Evolutionary conservation across 192 early-diverging fungal species (phyloP).

Genomic region (Linnemannia exigua): DNA sequence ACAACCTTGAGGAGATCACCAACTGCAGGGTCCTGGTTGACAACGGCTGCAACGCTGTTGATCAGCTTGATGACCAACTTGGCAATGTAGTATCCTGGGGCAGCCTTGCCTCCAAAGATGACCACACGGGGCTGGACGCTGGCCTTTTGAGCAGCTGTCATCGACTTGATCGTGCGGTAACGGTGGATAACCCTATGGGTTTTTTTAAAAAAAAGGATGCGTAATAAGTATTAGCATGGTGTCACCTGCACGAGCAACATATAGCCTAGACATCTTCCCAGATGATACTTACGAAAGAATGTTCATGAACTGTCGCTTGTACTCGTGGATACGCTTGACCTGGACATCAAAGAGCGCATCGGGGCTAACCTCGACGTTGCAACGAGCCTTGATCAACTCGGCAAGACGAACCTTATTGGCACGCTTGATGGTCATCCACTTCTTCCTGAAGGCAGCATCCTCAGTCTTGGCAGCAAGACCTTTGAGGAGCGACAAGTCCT

Average conservation of each 20-base stretch:
- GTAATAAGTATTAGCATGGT: background rate
- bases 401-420: conserved; percentile 94
- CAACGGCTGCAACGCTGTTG: conserved; percentile 90
- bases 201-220: background rate
- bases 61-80: conserved; percentile 99
- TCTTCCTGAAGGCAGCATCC: conserved; percentile 80
- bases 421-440: conserved; percentile 93
- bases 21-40: conserved; percentile 90
- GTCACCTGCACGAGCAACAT: no score
- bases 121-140: conserved; percentile 88
- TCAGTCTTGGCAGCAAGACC: conserved; percentile 73
- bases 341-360: conserved; percentile 97
- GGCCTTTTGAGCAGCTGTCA: conserved; percentile 76
- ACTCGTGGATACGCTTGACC: conserved; percentile 99
- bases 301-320: conserved; percentile 99
- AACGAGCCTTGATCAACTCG: conserved; percentile 80
- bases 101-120: conserved; percentile 97
- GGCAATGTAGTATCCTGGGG: conserved; percentile 98
- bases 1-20: conserved; percentile 93
- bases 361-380: conserved; percentile 81
- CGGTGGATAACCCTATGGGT: conserved; percentile 88
- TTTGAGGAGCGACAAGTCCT: conserved; percentile 77
- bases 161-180: conserved; percentile 87
- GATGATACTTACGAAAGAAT: conserved; percentile 74
- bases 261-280: no score